Percentiles rank a stretch among this genome's conserved stretches.
These are phyloP conservation scores for Corchorus olitorius DNA, from an alignment of 345 rosid species.

Conservation along the genomic window DNA sequence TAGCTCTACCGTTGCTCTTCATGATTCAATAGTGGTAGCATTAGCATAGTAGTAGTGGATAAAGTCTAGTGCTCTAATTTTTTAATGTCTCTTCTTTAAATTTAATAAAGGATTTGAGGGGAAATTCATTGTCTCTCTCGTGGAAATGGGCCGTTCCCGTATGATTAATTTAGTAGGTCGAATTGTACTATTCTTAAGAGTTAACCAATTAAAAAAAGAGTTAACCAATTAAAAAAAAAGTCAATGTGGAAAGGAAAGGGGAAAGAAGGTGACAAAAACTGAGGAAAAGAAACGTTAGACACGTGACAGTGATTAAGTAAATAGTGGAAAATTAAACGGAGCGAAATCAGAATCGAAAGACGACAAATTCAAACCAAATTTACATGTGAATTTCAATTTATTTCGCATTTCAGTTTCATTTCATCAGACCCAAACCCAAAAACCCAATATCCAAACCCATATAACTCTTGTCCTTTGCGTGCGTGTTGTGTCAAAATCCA, in stretches of 20 bases:
- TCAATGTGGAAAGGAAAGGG: background rate
- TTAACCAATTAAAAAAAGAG: background rate
- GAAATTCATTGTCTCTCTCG: background rate
- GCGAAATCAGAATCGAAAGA: background rate
- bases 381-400: constrained; percentile 12
- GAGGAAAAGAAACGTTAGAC: constrained; percentile 7
- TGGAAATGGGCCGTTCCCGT: background rate
- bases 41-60: background rate
- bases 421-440: background rate
- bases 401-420: background rate
- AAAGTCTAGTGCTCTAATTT: too few species aligned
- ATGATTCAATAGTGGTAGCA: background rate
- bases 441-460: too few species aligned
- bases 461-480: background rate
- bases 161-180: background rate
- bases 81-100: background rate
- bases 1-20: background rate
- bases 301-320: constrained; percentile 8
- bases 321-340: constrained; percentile 17
- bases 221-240: background rate
- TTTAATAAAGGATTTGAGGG: background rate
- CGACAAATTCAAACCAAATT: constrained; percentile 2
- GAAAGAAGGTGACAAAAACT: background rate
- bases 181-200: background rate
- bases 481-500: background rate